Conservation (phyloP, 1,284 basidiomycete species). For the Apiotrichum gracile region DNA sequence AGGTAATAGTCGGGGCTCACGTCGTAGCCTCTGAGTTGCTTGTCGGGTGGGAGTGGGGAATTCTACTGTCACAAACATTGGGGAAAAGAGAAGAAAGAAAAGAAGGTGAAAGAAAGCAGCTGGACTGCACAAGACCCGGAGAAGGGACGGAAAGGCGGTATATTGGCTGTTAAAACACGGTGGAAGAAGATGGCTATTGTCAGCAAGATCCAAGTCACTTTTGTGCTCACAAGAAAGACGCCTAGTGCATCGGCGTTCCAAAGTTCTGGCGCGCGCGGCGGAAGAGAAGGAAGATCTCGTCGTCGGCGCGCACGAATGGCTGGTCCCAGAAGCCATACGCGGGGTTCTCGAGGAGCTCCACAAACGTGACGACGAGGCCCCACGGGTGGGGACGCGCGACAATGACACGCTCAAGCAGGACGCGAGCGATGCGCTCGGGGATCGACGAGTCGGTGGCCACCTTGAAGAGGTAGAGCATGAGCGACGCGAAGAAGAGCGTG, state of each 20-base stretch:
- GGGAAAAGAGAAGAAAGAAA: conserved; percentile 6
- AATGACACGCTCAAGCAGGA: conserved; percentile 87
- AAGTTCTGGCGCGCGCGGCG: conserved; percentile 24
- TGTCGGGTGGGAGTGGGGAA: conserved; percentile 4
- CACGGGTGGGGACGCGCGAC: conserved; percentile 95
- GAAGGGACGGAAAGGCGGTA: conserved; percentile 1
- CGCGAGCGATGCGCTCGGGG: conserved; percentile 83
- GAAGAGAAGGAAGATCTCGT: conserved; percentile 42
- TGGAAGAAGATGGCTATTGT: too few relatives aligned
- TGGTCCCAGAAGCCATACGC: conserved; percentile 47
- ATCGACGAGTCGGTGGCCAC: conserved; percentile 48
- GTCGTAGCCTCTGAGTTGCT: background rate
- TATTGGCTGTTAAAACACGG: conserved; percentile 1
- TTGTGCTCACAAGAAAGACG: background rate
- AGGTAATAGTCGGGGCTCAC: background rate
- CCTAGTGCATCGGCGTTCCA: conserved; percentile 18
- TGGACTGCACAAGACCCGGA: background rate
- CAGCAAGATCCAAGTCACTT: background rate
- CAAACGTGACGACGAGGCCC: conserved; percentile 89
- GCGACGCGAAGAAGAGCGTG: conserved; percentile 89
- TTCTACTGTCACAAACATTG: conserved; percentile 25
- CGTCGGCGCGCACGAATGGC: conserved; percentile 42
- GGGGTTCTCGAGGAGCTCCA: conserved; percentile 56
- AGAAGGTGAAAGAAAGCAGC: background rate
- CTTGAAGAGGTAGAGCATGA: conserved; percentile 77